Conservation (phyloP, 495 filamentous ascomycete species). For the Neurospora sp. region DNA sequence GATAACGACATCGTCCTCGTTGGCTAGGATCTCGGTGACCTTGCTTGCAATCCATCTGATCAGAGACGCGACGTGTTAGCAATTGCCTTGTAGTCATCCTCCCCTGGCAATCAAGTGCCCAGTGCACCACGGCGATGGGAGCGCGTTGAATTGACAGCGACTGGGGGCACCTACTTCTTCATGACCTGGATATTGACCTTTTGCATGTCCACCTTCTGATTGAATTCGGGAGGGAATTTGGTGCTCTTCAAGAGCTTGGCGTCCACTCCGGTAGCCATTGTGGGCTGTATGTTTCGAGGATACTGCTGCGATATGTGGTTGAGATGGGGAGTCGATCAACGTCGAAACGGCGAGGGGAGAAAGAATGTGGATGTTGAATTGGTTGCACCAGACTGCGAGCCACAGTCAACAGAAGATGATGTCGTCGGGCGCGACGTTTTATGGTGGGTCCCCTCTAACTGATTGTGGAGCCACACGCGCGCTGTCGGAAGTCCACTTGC, state of each 20-base stretch:
- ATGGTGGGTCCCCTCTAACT: conserved; percentile 2
- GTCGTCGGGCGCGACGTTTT: conserved; percentile 3
- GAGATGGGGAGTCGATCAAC: background rate
- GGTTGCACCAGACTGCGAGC: background rate
- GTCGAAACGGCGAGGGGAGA: background rate
- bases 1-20: conserved; percentile 90
- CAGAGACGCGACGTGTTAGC: conserved; percentile 7
- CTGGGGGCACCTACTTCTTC: conserved; percentile 62
- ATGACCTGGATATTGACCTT: conserved; percentile 96
- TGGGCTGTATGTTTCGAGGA: background rate
- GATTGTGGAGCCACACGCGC: conserved; percentile 1
- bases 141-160: background rate
- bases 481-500: background rate
- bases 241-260: conserved; percentile 79
- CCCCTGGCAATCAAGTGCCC: background rate
- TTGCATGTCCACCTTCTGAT: conserved; percentile 87
- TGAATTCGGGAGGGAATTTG: conserved; percentile 92
- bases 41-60: conserved; percentile 82
- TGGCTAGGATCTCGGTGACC: conserved; percentile 76
- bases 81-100: background rate
- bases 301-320: background rate
- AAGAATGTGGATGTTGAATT: background rate
- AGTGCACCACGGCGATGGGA: background rate
- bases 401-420: conserved; percentile 1
- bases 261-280: conserved; percentile 70